Conservation (phyloP, 78 protist genomes). For the Tieghemostelium lacteum region DNA sequence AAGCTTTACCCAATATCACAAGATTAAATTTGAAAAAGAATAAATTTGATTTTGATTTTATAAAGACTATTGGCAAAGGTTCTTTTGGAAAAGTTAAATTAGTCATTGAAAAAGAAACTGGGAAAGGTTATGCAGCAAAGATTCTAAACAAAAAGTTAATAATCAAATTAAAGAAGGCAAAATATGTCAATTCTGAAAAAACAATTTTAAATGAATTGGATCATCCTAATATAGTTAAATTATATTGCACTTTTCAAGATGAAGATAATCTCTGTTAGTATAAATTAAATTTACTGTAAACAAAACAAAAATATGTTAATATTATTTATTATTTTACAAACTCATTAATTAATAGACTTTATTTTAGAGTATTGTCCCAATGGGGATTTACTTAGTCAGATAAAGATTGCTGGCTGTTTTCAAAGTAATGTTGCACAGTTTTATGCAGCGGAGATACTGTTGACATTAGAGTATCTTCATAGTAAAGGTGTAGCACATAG, state of each 20-base stretch:
- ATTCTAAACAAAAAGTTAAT: constrained; percentile 80
- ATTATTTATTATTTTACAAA: background rate
- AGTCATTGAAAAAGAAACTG: constrained; percentile 75
- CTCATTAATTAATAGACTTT: constrained; percentile 42
- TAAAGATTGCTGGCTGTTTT: constrained; percentile 65
- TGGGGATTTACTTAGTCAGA: constrained; percentile 80
- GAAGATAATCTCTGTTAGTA: constrained; percentile 68
- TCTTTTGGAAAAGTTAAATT: constrained; percentile 70
- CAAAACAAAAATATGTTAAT: too few species aligned
- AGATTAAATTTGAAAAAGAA: constrained; percentile 19
- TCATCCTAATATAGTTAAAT: constrained; percentile 89
- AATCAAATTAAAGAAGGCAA: constrained; percentile 76
- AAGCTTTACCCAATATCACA: background rate
- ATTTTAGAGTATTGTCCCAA: constrained; percentile 84
- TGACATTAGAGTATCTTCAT: constrained; percentile 83
- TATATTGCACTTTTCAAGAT: constrained; percentile 87
- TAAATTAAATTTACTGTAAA: too few species aligned
- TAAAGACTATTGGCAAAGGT: constrained; percentile 71
- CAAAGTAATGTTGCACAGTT: constrained; percentile 38
- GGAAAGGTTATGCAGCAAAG: constrained; percentile 83
- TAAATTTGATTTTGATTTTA: constrained; percentile 52
- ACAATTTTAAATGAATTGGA: constrained; percentile 80
- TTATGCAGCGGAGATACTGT: constrained; percentile 86
- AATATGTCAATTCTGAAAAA: constrained; percentile 85
- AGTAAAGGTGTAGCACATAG: constrained; percentile 77